Evolutionary conservation across 331 rosid species (phyloP).

Genomic region (Acacia concinna): DNA sequence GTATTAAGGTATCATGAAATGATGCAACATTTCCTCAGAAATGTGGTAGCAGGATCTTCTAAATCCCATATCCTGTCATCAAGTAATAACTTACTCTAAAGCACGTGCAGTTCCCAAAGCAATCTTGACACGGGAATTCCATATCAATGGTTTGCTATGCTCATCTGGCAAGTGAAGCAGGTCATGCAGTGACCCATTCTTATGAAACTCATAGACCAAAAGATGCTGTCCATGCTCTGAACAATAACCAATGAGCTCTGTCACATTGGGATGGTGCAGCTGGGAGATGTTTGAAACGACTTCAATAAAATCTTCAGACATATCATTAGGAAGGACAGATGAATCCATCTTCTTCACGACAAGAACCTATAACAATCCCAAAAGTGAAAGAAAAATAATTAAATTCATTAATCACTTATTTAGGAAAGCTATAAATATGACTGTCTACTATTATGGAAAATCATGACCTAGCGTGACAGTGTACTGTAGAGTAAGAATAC

Average conservation of each 20-base stretch:
- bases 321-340: slow-evolving; percentile 54
- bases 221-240: slow-evolving; percentile 91
- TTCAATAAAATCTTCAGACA: slow-evolving; percentile 70
- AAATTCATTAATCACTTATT: slow-evolving; percentile 25
- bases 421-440: neutral
- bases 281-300: slow-evolving; percentile 68
- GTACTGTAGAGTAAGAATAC: slow-evolving; percentile 19
- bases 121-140: slow-evolving; percentile 90
- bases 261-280: slow-evolving; percentile 83
- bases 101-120: slow-evolving; percentile 95
- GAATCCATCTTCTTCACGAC: slow-evolving; percentile 94
- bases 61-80: slow-evolving; percentile 4
- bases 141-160: slow-evolving; percentile 72
- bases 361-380: slow-evolving; percentile 56
- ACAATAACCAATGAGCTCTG: slow-evolving; percentile 89
- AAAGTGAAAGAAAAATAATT: neutral
- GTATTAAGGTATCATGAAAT: neutral
- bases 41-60: slow-evolving; percentile 11
- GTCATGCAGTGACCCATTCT: slow-evolving; percentile 77
- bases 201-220: slow-evolving; percentile 76
- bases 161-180: slow-evolving; percentile 82
- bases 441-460: neutral
- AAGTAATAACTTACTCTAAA: slow-evolving; percentile 82
- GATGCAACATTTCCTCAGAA: slow-evolving; percentile 10
- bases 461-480: neutral